phyloP scores from a whole-genome alignment of 352 stramenopile genomes.

The Globisporangium canariense region DNA sequence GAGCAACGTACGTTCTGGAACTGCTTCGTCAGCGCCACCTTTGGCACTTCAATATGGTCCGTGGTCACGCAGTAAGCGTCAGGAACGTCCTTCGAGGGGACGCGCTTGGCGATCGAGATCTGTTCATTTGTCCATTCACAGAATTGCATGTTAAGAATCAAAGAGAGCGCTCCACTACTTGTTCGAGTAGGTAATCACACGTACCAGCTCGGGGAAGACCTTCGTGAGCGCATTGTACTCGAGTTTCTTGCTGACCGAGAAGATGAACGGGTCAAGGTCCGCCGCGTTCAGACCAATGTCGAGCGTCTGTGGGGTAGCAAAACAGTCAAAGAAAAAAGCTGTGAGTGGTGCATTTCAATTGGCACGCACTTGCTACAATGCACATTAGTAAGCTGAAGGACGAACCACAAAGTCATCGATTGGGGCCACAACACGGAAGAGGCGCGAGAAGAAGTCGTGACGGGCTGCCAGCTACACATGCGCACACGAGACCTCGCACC shows the following conservation, averaged over 20 bases:
- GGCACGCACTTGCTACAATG: neutral
- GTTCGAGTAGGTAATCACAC: neutral
- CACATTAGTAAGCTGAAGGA: neutral
- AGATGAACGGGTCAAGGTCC: conserved; percentile 67
- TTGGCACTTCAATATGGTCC: conserved; percentile 63
- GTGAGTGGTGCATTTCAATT: neutral
- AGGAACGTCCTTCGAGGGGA: conserved; percentile 49
- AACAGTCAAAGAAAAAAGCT: too few species aligned
- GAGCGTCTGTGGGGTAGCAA: conserved; percentile 39
- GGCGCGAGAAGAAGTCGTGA: conserved; percentile 60
- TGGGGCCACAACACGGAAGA: conserved; percentile 47
- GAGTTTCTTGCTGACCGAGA: conserved; percentile 71
- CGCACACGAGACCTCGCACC: neutral
- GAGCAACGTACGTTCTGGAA: conserved; percentile 32
- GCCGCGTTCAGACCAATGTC: conserved; percentile 58
- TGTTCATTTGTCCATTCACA: conserved; percentile 14
- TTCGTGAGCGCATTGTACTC: conserved; percentile 68
- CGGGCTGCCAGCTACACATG: conserved; percentile 38
- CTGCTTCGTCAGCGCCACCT: conserved; percentile 47
- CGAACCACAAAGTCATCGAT: conserved; percentile 16
- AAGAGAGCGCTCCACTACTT: neutral
- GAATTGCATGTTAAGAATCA: neutral
- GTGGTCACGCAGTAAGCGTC: conserved; percentile 62
- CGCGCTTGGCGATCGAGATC: conserved; percentile 65
- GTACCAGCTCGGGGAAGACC: conserved; percentile 65